These are phyloP conservation scores for Magnusiomyces paraingens DNA, from an alignment of 1,139 yeast genomes.

Conservation along the genomic window DNA sequence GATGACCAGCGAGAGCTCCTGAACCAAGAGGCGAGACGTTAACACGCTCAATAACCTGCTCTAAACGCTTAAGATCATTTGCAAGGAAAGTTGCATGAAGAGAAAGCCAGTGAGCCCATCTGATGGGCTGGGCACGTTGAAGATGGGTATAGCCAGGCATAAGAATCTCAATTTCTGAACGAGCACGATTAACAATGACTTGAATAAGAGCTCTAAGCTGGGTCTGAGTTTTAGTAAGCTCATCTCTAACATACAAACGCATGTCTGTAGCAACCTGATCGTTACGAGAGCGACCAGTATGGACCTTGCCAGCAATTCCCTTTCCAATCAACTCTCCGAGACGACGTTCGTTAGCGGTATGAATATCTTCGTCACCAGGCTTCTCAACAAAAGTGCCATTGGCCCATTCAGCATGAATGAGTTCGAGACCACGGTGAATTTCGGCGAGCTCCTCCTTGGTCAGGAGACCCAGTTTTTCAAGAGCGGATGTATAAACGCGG, in stretches of 20 bases:
- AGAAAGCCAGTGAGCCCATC: constrained; percentile 98
- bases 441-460: constrained; percentile 63
- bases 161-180: constrained; percentile 75
- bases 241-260: constrained; percentile 87
- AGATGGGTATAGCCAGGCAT: constrained; percentile 99
- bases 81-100: constrained; percentile 92
- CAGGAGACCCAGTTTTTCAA: constrained; percentile 68
- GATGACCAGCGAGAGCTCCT: constrained; percentile 99
- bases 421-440: constrained; percentile 74
- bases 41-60: constrained; percentile 72
- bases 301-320: constrained; percentile 93
- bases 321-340: constrained; percentile 93
- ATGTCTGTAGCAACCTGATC: constrained; percentile 98
- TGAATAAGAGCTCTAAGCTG: constrained; percentile 56
- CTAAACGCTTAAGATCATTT: constrained; percentile 79
- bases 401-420: constrained; percentile 76
- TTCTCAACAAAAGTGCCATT: constrained; percentile 68
- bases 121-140: constrained; percentile 97
- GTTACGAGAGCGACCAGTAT: constrained; percentile 96
- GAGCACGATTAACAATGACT: constrained; percentile 69
- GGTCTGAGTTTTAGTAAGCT: constrained; percentile 52
- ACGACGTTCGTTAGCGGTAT: constrained; percentile 97
- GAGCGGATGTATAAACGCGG: constrained; percentile 83
- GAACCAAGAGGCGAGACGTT: constrained; percentile 90
- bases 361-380: constrained; percentile 95